Evolutionary conservation across 106 monocot species (phyloP), one percentile per base, ranked within the genome.

Genomic region (Apostasia shenzhenica): DNA sequence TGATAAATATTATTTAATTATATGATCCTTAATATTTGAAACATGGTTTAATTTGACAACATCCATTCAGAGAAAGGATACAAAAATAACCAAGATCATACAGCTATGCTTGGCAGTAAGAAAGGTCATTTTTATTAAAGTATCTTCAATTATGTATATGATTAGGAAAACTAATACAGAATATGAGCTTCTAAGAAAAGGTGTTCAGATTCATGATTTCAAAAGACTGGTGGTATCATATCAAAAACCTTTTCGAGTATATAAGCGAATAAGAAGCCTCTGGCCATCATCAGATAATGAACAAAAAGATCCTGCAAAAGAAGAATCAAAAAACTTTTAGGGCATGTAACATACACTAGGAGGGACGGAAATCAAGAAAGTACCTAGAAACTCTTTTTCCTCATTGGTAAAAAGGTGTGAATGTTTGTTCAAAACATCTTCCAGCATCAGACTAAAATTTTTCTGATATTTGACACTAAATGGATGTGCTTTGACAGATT

Each of bases 361-460:
- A 67, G 9, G 2, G 6, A 54, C 0, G 52, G 45, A 63, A 78
- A 75, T 41, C n/a, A 74, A 14, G 61, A 4, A 60, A 45, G 53
- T 73, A 95, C 95, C 95, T 81, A 97, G 67, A 69, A 92, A 84
- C 14, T 43, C 65, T 42, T 81, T 92, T 73, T 97, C 95, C 8
- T 82, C 64, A 11, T 72, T 67, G 8, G 55, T 80, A 60, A 97
- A 85, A 48, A 92, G 78, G 72, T 92, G 84, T 13, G 70, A 26
- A 70, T 97, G 69, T 58, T 80, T 78, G 8, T 77, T 75, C 78
- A 91, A 67, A 72, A 97, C 92, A 61, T 89, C 89, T 69, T 83
- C 73, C 63, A 97, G 73, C 84, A 97, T 80, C 72, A 89, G 43
- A 78, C 8, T 14, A 79, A 97, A 97, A 77, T 97, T 97, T 52